Evolutionary conservation across 2,329 filamentous ascomycete species (phyloP).

Genomic region (Aspergillus arachidicola): DNA sequence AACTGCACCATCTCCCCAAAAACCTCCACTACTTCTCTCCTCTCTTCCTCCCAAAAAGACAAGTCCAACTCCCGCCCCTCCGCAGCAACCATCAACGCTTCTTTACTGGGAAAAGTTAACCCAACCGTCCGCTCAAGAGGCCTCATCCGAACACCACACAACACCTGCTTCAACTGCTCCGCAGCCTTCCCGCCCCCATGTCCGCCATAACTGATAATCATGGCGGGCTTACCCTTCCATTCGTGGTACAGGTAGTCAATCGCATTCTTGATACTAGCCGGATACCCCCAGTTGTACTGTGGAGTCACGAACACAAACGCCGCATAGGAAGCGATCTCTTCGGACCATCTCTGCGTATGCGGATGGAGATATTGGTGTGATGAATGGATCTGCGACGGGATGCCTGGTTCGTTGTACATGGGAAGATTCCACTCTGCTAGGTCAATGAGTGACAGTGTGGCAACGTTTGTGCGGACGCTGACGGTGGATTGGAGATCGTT

Average conservation of each 20-base stretch:
- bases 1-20: neutral
- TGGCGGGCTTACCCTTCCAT: constrained; percentile 58
- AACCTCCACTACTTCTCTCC: neutral
- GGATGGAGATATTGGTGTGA: constrained; percentile 36
- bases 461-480: neutral
- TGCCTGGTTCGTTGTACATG: constrained; percentile 42
- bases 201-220: constrained; percentile 59
- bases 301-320: constrained; percentile 48
- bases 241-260: constrained; percentile 64
- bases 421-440: constrained; percentile 31
- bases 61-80: neutral
- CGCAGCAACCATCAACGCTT: neutral
- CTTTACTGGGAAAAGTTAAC: constrained; percentile 29
- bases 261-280: constrained; percentile 62
- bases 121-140: constrained; percentile 31
- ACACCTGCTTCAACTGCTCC: constrained; percentile 37
- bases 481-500: constrained; percentile 15
- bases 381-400: constrained; percentile 38
- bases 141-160: constrained; percentile 40
- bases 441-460: constrained; percentile 9
- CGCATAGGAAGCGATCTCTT: constrained; percentile 34
- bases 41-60: neutral
- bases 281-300: constrained; percentile 59
- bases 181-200: constrained; percentile 43
- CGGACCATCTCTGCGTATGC: constrained; percentile 43